phyloP scores from a whole-genome alignment of 805 yeast species.

The Yamadazyma olivae region DNA sequence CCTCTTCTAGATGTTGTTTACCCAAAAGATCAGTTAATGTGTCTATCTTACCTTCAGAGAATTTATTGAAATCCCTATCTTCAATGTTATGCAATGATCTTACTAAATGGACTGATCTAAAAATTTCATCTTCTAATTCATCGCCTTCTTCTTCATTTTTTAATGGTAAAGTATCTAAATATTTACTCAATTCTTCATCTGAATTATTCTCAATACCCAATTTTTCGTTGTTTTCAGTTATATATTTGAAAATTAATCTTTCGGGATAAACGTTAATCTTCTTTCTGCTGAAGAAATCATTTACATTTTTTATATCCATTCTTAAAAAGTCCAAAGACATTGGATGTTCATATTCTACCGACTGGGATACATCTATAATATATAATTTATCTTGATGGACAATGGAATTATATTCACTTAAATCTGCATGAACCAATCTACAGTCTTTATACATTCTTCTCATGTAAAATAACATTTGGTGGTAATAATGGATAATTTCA shows the following conservation, averaged over 20 bases:
- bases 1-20: conserved; percentile 15
- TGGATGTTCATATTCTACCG: conserved; percentile 97
- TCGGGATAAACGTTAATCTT: conserved; percentile 80
- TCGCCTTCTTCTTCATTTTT: conserved; percentile 62
- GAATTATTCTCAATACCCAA: conserved; percentile 38
- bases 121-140: conserved; percentile 71
- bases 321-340: conserved; percentile 91
- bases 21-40: conserved; percentile 65
- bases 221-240: conserved; percentile 48
- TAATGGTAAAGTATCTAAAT: conserved; percentile 52
- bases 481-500: conserved; percentile 65
- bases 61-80: conserved; percentile 84
- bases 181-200: conserved; percentile 37
- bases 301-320: conserved; percentile 96
- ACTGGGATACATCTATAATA: conserved; percentile 94
- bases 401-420: conserved; percentile 90
- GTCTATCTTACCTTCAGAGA: conserved; percentile 75
- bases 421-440: conserved; percentile 92
- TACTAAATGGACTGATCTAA: conserved; percentile 75
- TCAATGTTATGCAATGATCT: conserved; percentile 80
- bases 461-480: conserved; percentile 79
- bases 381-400: conserved; percentile 76
- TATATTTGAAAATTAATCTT: conserved; percentile 73
- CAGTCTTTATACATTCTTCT: conserved; percentile 85
- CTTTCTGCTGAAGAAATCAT: conserved; percentile 73